These are phyloP conservation scores for Mayamaea pseudoterrestris DNA, from an alignment of 108 stramenopile genomes.

Conservation along the genomic window DNA sequence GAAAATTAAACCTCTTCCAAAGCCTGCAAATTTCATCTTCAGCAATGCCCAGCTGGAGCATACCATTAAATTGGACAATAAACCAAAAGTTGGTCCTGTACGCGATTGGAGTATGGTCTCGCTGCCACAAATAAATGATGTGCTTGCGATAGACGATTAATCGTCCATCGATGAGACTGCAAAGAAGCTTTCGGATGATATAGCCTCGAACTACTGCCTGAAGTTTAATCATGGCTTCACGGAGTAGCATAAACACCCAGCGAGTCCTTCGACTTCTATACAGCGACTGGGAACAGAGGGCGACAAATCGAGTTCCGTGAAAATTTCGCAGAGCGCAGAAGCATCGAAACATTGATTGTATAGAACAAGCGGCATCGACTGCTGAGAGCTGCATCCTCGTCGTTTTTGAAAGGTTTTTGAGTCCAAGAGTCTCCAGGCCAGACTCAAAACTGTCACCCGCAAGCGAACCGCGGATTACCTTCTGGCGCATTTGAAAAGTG, in stretches of 20 bases:
- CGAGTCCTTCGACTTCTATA: constrained; percentile 9
- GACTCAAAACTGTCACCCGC: too few species aligned
- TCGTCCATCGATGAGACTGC: constrained; percentile 2
- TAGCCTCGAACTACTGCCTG: constrained; percentile 19
- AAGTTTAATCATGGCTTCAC: neutral
- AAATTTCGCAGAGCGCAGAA: neutral
- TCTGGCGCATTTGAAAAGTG: constrained; percentile 19
- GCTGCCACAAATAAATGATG: constrained; percentile 28
- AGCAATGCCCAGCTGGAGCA: constrained; percentile 13
- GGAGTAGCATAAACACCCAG: neutral
- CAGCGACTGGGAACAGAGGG: constrained; percentile 9
- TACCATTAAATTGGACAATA: constrained; percentile 1
- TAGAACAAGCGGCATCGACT: constrained; percentile 1
- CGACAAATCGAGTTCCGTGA: neutral
- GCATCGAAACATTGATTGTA: constrained; percentile 18
- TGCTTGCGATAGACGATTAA: constrained; percentile 18
- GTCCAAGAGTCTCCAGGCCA: too few species aligned
- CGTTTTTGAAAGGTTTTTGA: constrained; percentile 12
- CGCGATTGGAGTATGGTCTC: constrained; percentile 18
- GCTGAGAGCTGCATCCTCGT: neutral
- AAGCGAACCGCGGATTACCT: too few species aligned
- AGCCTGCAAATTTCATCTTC: constrained; percentile 30
- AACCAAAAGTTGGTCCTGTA: constrained; percentile 35
- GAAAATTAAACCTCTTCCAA: constrained; percentile 14
- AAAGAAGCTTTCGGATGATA: constrained; percentile 13